Evolutionary conservation across 2,329 filamentous ascomycete genomes (phyloP).

Genomic region (Westerdykella ornata): DNA sequence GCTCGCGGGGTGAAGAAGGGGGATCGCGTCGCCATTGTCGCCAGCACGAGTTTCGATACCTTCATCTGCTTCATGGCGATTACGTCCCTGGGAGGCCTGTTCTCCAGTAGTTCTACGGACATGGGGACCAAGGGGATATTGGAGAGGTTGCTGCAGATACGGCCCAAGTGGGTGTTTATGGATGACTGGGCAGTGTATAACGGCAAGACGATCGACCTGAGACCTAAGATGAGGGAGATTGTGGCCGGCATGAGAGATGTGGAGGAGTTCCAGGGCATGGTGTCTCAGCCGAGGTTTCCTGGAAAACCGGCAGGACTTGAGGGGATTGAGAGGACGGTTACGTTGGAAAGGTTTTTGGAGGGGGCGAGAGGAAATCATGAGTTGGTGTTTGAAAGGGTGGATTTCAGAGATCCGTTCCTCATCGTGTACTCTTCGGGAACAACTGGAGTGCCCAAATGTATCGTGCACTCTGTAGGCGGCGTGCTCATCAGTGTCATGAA

Average conservation of each 20-base stretch:
- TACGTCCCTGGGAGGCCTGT: slow-evolving; percentile 64
- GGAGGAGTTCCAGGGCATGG: slow-evolving; percentile 54
- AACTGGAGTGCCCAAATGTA: slow-evolving; percentile 77
- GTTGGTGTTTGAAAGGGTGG: slow-evolving; percentile 53
- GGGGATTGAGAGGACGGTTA: slow-evolving; percentile 44
- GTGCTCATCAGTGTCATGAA: slow-evolving; percentile 54
- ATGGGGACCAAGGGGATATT: slow-evolving; percentile 75
- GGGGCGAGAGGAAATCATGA: slow-evolving; percentile 34
- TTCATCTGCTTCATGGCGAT: slow-evolving; percentile 64
- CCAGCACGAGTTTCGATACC: slow-evolving; percentile 68
- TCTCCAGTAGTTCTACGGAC: slow-evolving; percentile 71
- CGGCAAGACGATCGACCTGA: slow-evolving; percentile 64
- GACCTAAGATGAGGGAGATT: slow-evolving; percentile 63
- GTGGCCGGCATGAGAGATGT: slow-evolving; percentile 56
- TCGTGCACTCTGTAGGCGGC: slow-evolving; percentile 69
- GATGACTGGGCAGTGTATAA: slow-evolving; percentile 78
- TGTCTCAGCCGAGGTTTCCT: slow-evolving; percentile 61
- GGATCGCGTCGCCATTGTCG: slow-evolving; percentile 69
- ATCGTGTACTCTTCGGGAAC: slow-evolving; percentile 75
- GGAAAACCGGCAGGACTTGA: slow-evolving; percentile 53
- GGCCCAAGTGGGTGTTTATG: slow-evolving; percentile 74
- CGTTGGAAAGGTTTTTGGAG: slow-evolving; percentile 39
- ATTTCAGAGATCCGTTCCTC: slow-evolving; percentile 68
- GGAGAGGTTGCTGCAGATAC: slow-evolving; percentile 66
- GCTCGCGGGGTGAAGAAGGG: slow-evolving; percentile 60